A percentile compares a stretch with the other conserved stretches of the same genome.
Evolutionary conservation across 1,284 basidiomycete genomes (phyloP).

Genomic region (Coniferiporia weirii): DNA sequence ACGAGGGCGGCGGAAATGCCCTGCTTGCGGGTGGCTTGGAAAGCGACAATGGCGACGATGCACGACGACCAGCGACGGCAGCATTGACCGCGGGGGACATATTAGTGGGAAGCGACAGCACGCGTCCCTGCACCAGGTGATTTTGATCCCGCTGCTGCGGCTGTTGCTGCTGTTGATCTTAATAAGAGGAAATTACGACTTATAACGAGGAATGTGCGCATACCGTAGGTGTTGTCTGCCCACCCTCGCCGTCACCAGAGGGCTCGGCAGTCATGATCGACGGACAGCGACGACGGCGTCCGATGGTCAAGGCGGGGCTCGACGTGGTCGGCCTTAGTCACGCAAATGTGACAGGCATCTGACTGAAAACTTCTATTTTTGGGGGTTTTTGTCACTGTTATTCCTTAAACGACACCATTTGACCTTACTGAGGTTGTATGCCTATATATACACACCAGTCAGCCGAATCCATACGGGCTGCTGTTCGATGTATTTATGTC

Average conservation of each 20-base stretch:
- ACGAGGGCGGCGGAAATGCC: constrained; percentile 7
- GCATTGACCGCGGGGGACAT: not conserved
- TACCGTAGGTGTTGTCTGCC: constrained; percentile 8
- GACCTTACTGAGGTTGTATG: too few relatives aligned
- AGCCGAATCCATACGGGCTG: too few relatives aligned
- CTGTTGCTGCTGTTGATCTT: not conserved
- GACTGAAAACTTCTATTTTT: too few relatives aligned
- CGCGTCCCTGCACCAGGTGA: constrained; percentile 4
- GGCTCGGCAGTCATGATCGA: constrained; percentile 7
- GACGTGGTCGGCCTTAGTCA: not conserved
- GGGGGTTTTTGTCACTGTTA: too few relatives aligned
- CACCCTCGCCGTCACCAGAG: constrained; percentile 6
- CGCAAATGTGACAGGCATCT: not conserved
- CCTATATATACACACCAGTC: too few relatives aligned
- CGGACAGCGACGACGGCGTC: constrained; percentile 3
- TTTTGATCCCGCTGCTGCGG: not conserved
- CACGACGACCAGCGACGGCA: constrained; percentile 9
- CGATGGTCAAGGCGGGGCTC: not conserved
- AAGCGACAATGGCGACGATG: constrained; percentile 11
- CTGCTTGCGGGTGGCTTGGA: constrained; percentile 10
- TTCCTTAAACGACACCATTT: too few relatives aligned
- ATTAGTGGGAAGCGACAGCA: constrained; percentile 6
- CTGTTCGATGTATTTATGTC: too few relatives aligned
- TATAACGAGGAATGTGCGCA: not conserved
- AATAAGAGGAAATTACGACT: not conserved